Percentiles rank a stretch among this genome's conserved stretches.
Evolutionary conservation across 352 stramenopile genomes (phyloP).

Genomic region (Phytophthora citricola): DNA sequence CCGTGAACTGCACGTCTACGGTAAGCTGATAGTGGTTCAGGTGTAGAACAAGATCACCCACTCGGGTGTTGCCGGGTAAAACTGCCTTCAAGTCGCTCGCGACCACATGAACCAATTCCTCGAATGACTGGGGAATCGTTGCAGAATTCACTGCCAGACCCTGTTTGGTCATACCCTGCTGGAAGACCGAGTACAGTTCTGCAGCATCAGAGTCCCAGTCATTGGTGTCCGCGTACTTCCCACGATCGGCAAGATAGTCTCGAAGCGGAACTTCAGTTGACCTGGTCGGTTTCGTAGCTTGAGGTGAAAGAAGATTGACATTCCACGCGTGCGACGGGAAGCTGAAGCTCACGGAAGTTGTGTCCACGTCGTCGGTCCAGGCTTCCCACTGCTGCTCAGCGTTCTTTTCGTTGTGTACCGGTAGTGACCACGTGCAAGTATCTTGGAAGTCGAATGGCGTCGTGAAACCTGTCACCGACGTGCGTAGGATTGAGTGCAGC

Average conservation of each 20-base stretch:
- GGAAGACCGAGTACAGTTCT: constrained; percentile 33
- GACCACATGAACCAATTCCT: constrained; percentile 25
- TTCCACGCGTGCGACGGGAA: constrained; percentile 45
- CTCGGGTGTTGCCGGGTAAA: constrained; percentile 8
- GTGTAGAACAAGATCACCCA: constrained; percentile 26
- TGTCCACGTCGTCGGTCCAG: constrained; percentile 45
- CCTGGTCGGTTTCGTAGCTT: constrained; percentile 3
- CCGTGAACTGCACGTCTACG: constrained; percentile 34
- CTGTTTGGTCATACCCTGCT: constrained; percentile 23
- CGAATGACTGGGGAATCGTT: constrained; percentile 13
- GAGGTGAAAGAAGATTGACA: constrained; percentile 20
- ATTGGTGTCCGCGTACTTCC: constrained; percentile 15
- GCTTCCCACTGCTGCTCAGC: constrained; percentile 27
- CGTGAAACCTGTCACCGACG: constrained; percentile 22
- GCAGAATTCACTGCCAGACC: constrained; percentile 1
- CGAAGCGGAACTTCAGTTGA: constrained; percentile 28
- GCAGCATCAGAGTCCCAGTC: constrained; percentile 19
- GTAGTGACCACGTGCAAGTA: constrained; percentile 22
- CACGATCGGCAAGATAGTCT: constrained; percentile 23
- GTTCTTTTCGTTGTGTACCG: constrained; percentile 5
- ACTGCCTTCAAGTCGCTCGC: constrained; percentile 21
- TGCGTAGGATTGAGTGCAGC: constrained; percentile 36
- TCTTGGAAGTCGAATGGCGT: constrained; percentile 37
- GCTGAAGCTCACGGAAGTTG: constrained; percentile 44
- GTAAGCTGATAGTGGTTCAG: constrained; percentile 20